Base-by-base conservation (phyloP, 2,329 filamentous ascomycete genomes). In the Ceratocystis alfenasii region DNA sequence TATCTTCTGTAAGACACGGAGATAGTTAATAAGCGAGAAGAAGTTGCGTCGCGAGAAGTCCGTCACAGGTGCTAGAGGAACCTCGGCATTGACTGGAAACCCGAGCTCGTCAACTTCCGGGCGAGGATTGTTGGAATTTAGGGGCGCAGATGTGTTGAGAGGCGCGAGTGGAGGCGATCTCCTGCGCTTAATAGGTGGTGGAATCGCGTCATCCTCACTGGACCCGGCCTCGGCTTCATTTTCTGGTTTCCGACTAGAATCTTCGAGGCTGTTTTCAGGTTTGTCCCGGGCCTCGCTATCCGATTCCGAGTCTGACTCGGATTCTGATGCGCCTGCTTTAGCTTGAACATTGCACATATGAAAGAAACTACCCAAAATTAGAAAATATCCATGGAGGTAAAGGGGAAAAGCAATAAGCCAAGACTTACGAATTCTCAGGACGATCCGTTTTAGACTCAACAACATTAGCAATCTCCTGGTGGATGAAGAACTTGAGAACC, bases 1-100 rank as follows among this genome's bases (percentile, higher is more conserved):
- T 68, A 97, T 88, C 77, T 99, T 99, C 73, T 99, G 94, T 83
- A 99, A 89, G 68, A 96, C 87, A 69, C 95, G 90, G 22, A 99
- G 81, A 75, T 95, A 93, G 76, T 96, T 97, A 78, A 96, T 96
- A 57, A 89, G 84, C 1, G 90, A 89, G 79, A 95, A 96, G 79
- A 97, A 95, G 74, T 95, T 95, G 71, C 94, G 89, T 76, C 90
- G 90, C 12, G 90, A 95, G 77, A 92, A 97, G 72, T 87, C 86
- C 0, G 90, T 96, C 69, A 97, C 92, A 36, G 90, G 90, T 68
- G 87, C 82, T 1, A 81, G 76, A 0, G 90, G 89, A 6, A 88
- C 79, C 1, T 87, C 82, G 7, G 15, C 46, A 67, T 83, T 83
- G 66, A 87, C 82, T 0, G 90, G 90, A 71, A 90, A 90, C 63